phyloP scores from a whole-genome alignment of 331 rosid genomes.

The Malus hybrid region DNA sequence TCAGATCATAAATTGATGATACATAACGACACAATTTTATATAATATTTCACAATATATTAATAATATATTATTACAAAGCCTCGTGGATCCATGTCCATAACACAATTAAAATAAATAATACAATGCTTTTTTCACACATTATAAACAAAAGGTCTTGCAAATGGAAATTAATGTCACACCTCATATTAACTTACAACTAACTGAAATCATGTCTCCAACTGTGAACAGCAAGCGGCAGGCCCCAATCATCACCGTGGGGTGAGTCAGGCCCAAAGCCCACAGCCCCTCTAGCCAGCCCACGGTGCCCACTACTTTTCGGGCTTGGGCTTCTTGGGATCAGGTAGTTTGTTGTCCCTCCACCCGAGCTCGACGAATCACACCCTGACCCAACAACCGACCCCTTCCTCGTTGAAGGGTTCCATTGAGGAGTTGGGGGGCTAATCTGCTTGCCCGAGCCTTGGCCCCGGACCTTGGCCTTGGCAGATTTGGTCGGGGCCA shows the following conservation, averaged over 20 bases:
- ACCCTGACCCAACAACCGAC: constrained; percentile 22
- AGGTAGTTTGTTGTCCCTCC: constrained; percentile 34
- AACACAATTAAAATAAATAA: background rate
- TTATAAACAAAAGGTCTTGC: background rate
- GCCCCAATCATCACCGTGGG: constrained; percentile 54
- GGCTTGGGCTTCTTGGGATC: constrained; percentile 56
- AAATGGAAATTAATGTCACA: constrained; percentile 16
- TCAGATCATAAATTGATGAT: too few species aligned
- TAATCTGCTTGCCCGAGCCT: constrained; percentile 34
- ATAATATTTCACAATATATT: background rate
- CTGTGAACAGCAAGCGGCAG: constrained; percentile 38
- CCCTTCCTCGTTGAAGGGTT: constrained; percentile 38
- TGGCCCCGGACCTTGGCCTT: constrained; percentile 65
- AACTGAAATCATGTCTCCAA: constrained; percentile 53
- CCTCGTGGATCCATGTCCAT: background rate
- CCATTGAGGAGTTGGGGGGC: constrained; percentile 48
- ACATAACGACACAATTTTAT: background rate
- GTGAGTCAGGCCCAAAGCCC: constrained; percentile 35
- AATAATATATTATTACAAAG: background rate
- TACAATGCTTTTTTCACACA: background rate
- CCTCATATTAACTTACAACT: background rate
- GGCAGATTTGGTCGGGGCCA: constrained; percentile 85
- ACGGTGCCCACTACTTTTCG: constrained; percentile 31
- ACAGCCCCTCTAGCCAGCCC: constrained; percentile 31
- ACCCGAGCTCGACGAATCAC: constrained; percentile 53